Evolutionary conservation across 495 filamentous ascomycete genomes (phyloP).

Genomic region (Penicillium herquei): DNA sequence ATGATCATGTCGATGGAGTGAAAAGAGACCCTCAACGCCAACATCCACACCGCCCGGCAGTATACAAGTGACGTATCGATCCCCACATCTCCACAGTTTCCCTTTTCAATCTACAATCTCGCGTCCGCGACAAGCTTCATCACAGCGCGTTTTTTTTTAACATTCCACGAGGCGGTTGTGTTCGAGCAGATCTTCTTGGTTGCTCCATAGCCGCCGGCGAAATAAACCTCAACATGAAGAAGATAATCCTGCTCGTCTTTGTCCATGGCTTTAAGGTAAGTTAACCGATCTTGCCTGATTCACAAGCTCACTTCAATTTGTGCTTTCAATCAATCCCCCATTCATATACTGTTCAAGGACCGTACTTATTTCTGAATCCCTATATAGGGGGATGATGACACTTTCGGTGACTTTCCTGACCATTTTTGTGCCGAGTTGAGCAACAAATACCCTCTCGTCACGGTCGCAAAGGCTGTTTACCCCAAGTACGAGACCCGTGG

Average conservation of each 20-base stretch:
- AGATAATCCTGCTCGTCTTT: slow-evolving; percentile 86
- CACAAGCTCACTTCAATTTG: not conserved
- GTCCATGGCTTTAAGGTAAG: slow-evolving; percentile 96
- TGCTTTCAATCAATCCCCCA: too few relatives aligned
- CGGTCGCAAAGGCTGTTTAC: slow-evolving; percentile 70
- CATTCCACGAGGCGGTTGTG: not conserved
- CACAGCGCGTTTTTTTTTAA: not conserved
- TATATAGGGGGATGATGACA: slow-evolving; percentile 77
- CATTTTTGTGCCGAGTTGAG: slow-evolving; percentile 70
- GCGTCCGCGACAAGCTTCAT: not conserved
- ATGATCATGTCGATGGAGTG: too few relatives aligned
- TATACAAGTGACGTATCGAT: too few relatives aligned
- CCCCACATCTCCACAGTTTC: not conserved
- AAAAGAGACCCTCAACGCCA: too few relatives aligned
- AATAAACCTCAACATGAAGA: slow-evolving; percentile 59
- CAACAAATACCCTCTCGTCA: slow-evolving; percentile 70
- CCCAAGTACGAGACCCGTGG: slow-evolving; percentile 91
- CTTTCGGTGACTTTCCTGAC: slow-evolving; percentile 76
- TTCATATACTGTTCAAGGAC: too few relatives aligned
- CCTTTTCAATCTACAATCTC: not conserved
- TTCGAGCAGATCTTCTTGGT: not conserved
- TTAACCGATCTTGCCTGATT: not conserved
- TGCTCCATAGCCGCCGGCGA: not conserved
- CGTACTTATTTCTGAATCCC: too few relatives aligned
- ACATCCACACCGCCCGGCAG: too few relatives aligned